phyloP scores from a whole-genome alignment of 306 rosid genomes.

The Calophaca sinica region DNA sequence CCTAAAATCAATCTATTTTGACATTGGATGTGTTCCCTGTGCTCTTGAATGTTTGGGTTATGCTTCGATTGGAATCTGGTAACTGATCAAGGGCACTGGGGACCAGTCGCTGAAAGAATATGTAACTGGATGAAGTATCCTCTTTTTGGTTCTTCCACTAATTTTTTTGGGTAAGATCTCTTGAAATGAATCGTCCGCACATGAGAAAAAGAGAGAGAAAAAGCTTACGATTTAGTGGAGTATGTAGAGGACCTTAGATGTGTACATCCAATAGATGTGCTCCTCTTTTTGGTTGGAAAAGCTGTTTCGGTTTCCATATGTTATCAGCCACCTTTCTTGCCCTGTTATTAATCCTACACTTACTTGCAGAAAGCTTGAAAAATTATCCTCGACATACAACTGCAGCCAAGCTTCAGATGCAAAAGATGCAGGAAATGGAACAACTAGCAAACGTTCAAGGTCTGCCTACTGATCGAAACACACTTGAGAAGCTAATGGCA shows the following conservation, averaged over 20 bases:
- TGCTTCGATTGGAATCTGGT: too few species aligned
- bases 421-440: conserved; percentile 94
- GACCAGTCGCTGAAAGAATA: too few species aligned
- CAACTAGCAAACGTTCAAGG: conserved; percentile 82
- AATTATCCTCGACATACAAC: conserved; percentile 76
- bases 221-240: background rate
- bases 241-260: background rate
- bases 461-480: conserved; percentile 82
- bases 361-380: conserved; percentile 80
- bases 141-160: background rate
- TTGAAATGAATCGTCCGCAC: background rate
- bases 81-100: too few species aligned
- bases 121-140: background rate
- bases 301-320: background rate
- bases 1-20: background rate
- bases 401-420: conserved; percentile 78
- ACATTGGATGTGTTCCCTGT: background rate
- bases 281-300: conserved; percentile 52
- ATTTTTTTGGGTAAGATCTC: background rate
- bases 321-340: conserved; percentile 18
- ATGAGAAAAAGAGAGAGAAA: background rate
- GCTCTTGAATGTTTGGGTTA: background rate
- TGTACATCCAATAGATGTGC: conserved; percentile 29
- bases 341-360: conserved; percentile 14
- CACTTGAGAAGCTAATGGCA: conserved; percentile 74